Evolutionary conservation across 371 early-diverging fungal genomes (phyloP).

Genomic region (Mortierella sp.): DNA sequence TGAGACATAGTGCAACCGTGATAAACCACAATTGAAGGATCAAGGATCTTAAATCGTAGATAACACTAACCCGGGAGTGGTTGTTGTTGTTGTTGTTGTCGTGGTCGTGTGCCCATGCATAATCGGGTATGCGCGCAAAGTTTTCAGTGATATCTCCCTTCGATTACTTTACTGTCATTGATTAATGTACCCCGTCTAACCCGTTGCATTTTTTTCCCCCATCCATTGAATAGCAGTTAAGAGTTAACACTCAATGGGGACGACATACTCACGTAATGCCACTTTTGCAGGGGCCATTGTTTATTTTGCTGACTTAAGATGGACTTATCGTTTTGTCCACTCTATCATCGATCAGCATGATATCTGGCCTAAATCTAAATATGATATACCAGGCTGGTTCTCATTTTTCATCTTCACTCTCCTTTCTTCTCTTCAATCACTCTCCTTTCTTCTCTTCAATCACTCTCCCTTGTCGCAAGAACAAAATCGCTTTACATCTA

Average conservation of each 20-base stretch:
- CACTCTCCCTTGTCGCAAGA: not conserved
- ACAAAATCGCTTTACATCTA: not conserved
- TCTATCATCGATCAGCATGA: too few species aligned
- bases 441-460: not conserved
- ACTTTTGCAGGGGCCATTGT: not conserved
- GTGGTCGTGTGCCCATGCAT: conserved; percentile 3
- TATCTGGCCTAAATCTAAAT: not conserved
- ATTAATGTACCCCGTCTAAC: not conserved
- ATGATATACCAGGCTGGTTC: not conserved
- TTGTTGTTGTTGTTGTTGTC: too few species aligned
- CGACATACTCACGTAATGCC: not conserved
- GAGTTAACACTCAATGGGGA: not conserved
- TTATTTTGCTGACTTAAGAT: too few species aligned
- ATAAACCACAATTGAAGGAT: not conserved
- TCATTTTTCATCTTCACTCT: not conserved
- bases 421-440: not conserved
- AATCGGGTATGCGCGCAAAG: not conserved
- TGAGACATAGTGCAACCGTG: not conserved
- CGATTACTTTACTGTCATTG: not conserved
- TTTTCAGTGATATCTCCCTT: not conserved
- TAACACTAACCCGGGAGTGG: conserved; percentile 11
- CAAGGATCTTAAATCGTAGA: not conserved
- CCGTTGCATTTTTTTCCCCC: not conserved
- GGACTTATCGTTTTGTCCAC: not conserved
- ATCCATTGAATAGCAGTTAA: not conserved